Evolutionary conservation across 106 monocot genomes (phyloP), one percentile per base, ranked within the genome.

Genomic region (Cymbidium sinense): DNA sequence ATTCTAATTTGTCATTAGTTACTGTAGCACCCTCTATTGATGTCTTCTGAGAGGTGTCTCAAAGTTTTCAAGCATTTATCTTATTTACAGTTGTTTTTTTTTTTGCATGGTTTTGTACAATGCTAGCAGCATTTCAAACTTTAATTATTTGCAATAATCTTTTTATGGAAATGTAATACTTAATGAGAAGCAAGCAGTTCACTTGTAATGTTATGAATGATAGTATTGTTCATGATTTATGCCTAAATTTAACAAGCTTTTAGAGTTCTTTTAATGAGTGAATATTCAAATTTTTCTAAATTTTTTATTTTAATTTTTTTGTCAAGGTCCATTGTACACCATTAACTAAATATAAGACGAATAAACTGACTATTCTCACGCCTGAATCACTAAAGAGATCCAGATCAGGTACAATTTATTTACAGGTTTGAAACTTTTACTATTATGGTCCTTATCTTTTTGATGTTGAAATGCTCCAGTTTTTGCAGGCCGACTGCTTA

Each of bases 371-470:
- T 64, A 29, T 80, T 35, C 34, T 70, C 34, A 76, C 77, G n/a
- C 80, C 84, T 50, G 84, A 84, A 47, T 62, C 70, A 30, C 73
- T 73, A 62, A 84, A 50, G 73, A 79, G 84, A 80, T 84, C 84
- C 15, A 80, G 80, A 80, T 77, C 84, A 77, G 84, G 80, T 84
- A 77, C 19, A 35, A 2, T 33, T 50, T 36, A 30, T 23, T 44
- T 37, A 7, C 33, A 74, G 10, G 2, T 27, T 44, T 28, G 11
- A 44, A 72, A 13, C n/a, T 27, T 74, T 35, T 44, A 13, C 9
- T 44, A 11, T 74, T 30, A 0, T 62, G 7, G 18, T 21, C 9
- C 29, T 5, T 41, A 34, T 18, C 41, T 37, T 21, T 15, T 17
- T 29, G 18, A 17, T 28, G 44, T 18, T 15, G 5, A 25, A 25